Percentiles rank a stretch among this genome's conserved stretches.
These are phyloP conservation scores for Cylindricascospora bacillispora DNA, from an alignment of 1,139 yeast species.

Conservation along the genomic window DNA sequence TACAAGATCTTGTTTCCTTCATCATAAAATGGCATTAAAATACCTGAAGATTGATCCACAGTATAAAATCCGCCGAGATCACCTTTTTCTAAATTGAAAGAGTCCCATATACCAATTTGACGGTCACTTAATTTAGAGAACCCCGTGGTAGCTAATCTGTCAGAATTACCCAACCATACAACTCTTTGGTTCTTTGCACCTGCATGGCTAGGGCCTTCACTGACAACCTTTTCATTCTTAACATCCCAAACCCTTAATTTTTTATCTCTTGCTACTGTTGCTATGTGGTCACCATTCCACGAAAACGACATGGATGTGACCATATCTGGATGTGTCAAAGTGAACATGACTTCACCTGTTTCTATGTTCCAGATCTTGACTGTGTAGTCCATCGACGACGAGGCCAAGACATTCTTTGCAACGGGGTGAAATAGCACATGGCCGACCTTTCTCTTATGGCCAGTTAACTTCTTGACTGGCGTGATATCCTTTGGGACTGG, in stretches of 20 bases:
- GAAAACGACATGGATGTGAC: constrained; percentile 86
- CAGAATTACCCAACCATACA: constrained; percentile 78
- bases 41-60: constrained; percentile 86
- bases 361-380: constrained; percentile 85
- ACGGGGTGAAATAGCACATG: constrained; percentile 83
- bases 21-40: constrained; percentile 82
- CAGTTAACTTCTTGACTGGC: constrained; percentile 58
- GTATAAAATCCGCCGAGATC: constrained; percentile 80
- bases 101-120: constrained; percentile 90
- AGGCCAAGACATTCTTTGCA: constrained; percentile 75
- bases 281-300: constrained; percentile 74
- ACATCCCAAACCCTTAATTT: constrained; percentile 85
- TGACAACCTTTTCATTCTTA: constrained; percentile 54
- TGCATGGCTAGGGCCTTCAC: constrained; percentile 81
- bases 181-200: constrained; percentile 89
- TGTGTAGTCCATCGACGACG: constrained; percentile 80
- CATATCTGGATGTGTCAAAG: constrained; percentile 76
- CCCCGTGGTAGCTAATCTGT: constrained; percentile 89
- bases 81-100: constrained; percentile 58
- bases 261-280: constrained; percentile 89
- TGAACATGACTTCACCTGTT: constrained; percentile 55
- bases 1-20: constrained; percentile 67
- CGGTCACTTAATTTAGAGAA: constrained; percentile 88
- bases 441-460: constrained; percentile 94
- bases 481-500: constrained; percentile 56